phyloP scores from a whole-genome alignment of 306 rosid species.

The Ormosia emarginata region DNA sequence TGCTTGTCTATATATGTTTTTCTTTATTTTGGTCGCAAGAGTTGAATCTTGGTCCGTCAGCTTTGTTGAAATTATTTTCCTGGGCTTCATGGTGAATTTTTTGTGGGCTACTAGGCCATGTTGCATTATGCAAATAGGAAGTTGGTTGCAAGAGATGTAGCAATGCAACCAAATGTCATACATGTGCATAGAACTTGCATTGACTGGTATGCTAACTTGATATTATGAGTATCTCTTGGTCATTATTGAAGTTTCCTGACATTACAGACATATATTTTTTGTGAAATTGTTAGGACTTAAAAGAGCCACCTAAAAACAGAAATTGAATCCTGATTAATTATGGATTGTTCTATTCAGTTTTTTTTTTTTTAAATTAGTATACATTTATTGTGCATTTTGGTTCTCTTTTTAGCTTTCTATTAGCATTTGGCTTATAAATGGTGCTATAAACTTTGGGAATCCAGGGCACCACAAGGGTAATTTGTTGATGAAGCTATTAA shows the following conservation, averaged over 20 bases:
- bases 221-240: not conserved
- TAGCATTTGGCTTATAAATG: not conserved
- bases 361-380: not conserved
- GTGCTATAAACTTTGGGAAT: constrained; percentile 25
- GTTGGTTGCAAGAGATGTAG: constrained; percentile 52
- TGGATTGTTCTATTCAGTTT: not conserved
- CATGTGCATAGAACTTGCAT: constrained; percentile 75
- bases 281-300: not conserved
- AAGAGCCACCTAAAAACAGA: not conserved
- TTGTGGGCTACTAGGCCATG: constrained; percentile 72
- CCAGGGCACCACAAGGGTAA: constrained; percentile 91
- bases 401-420: not conserved
- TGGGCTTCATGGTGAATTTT: not conserved
- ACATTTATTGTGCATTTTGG: not conserved
- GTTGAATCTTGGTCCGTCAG: too few relatives aligned
- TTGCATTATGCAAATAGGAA: constrained; percentile 68
- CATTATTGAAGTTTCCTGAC: not conserved
- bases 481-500: constrained; percentile 51
- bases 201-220: constrained; percentile 56
- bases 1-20: too few relatives aligned
- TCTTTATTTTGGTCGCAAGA: too few relatives aligned
- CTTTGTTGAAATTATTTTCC: too few relatives aligned
- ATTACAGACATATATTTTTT: not conserved
- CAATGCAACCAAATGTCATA: constrained; percentile 52
- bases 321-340: not conserved